A percentile compares a stretch with the other conserved stretches of the same genome.
Evolutionary conservation across 2,329 filamentous ascomycete species (phyloP).

Genomic region (Pseudogymnoascus sp.): DNA sequence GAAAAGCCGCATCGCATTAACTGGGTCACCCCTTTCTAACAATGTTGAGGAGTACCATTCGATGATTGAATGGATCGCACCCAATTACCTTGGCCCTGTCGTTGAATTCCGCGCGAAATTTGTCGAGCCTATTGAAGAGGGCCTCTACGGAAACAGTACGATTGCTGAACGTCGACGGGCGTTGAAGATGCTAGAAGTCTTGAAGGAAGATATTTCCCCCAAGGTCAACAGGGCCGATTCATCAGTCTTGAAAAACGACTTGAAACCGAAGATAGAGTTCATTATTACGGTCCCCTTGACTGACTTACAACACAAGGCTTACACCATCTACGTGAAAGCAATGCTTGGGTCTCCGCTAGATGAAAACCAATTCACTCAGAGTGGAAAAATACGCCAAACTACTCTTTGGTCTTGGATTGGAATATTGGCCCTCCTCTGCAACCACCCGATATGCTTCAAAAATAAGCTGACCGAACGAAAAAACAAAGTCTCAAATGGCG

Average conservation of each 20-base stretch:
- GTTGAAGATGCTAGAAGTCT: slow-evolving; percentile 60
- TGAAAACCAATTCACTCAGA: slow-evolving; percentile 26
- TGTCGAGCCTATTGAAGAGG: slow-evolving; percentile 64
- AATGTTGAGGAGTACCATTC: slow-evolving; percentile 76
- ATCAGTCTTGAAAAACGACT: slow-evolving; percentile 55
- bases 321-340: slow-evolving; percentile 45
- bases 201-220: slow-evolving; percentile 66
- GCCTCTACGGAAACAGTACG: slow-evolving; percentile 61
- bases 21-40: slow-evolving; percentile 80
- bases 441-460: slow-evolving; percentile 45
- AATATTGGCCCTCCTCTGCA: slow-evolving; percentile 48
- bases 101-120: slow-evolving; percentile 66
- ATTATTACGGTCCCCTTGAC: slow-evolving; percentile 70
- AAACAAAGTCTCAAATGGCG: slow-evolving; percentile 17
- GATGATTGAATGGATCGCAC: slow-evolving; percentile 85
- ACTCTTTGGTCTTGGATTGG: slow-evolving; percentile 50
- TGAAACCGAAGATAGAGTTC: slow-evolving; percentile 76
- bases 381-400: slow-evolving; percentile 34
- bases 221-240: slow-evolving; percentile 75
- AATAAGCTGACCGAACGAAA: slow-evolving; percentile 41
- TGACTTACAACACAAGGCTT: slow-evolving; percentile 55
- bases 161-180: slow-evolving; percentile 49
- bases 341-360: slow-evolving; percentile 26
- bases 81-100: slow-evolving; percentile 65
- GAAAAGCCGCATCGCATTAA: slow-evolving; percentile 70